These are phyloP conservation scores for Borovskyia barvae DNA, from an alignment of 208 protist genomes.

Conservation along the genomic window DNA sequence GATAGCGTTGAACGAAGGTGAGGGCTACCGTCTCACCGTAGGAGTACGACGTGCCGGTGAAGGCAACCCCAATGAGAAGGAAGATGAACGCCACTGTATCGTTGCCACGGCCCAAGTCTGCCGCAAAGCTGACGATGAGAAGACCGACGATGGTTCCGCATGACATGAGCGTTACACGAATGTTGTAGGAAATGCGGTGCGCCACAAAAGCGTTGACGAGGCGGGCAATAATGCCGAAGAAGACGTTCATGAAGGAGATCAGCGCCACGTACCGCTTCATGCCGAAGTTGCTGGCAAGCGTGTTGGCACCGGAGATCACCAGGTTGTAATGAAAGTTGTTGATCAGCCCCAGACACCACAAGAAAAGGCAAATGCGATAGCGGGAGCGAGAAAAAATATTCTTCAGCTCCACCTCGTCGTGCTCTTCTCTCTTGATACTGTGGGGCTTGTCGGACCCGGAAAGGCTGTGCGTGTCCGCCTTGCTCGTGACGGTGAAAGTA, in stretches of 20 bases:
- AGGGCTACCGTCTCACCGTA: slow-evolving; percentile 86
- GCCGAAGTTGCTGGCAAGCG: slow-evolving; percentile 42
- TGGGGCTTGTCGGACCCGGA: not conserved
- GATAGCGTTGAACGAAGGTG: slow-evolving; percentile 76
- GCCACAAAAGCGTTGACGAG: slow-evolving; percentile 78
- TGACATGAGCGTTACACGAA: slow-evolving; percentile 59
- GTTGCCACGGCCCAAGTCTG: slow-evolving; percentile 42
- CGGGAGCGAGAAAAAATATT: slow-evolving; percentile 20
- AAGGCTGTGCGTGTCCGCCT: no score
- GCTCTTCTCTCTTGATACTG: slow-evolving; percentile 9
- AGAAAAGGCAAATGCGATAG: slow-evolving; percentile 30
- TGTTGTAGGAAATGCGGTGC: slow-evolving; percentile 59
- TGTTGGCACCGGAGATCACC: slow-evolving; percentile 62
- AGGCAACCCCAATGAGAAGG: slow-evolving; percentile 61
- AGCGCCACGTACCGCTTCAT: slow-evolving; percentile 64
- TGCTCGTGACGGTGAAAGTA: no score
- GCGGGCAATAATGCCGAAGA: slow-evolving; percentile 70
- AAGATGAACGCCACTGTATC: slow-evolving; percentile 59
- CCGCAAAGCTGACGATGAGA: slow-evolving; percentile 59
- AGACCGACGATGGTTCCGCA: slow-evolving; percentile 51
- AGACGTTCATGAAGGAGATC: slow-evolving; percentile 77
- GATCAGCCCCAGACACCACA: slow-evolving; percentile 73
- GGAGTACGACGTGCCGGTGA: slow-evolving; percentile 53
- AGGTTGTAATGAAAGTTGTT: slow-evolving; percentile 90
- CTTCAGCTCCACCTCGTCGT: slow-evolving; percentile 23